A percentile compares a stretch with the other conserved stretches of the same genome.
These are phyloP conservation scores for Bothriochloa decipiens DNA, from an alignment of 176 grass and related monocot genomes.

Conservation along the genomic window DNA sequence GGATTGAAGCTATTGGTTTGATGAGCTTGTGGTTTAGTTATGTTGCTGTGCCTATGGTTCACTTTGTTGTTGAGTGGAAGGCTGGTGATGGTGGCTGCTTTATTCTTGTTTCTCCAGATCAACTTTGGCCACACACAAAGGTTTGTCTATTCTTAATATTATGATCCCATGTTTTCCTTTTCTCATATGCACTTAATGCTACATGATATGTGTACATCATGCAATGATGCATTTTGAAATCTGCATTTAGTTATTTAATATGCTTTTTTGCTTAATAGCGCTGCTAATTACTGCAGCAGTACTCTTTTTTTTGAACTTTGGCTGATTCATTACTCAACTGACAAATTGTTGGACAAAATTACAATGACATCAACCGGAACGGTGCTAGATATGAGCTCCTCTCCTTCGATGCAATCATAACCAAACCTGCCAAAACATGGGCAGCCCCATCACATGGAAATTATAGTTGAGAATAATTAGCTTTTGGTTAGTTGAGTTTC, in stretches of 20 bases:
- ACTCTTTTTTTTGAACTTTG: no score
- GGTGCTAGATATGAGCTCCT: no score
- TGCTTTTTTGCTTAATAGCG: neutral
- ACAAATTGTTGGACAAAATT: no score
- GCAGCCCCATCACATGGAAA: slow-evolving; percentile 5
- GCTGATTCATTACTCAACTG: no score
- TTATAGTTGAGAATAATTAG: neutral
- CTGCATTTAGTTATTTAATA: slow-evolving; percentile 18
- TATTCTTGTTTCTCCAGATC: slow-evolving; percentile 89
- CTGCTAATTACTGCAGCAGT: neutral
- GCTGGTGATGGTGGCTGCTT: slow-evolving; percentile 69
- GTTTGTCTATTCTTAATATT: slow-evolving; percentile 44
- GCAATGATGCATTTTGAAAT: slow-evolving; percentile 43
- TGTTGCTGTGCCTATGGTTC: slow-evolving; percentile 73
- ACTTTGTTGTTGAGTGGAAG: slow-evolving; percentile 96
- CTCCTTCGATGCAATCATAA: no score
- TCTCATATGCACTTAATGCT: slow-evolving; percentile 7
- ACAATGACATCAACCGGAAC: no score
- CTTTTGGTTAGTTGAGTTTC: neutral
- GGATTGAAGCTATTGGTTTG: slow-evolving; percentile 92
- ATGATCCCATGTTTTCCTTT: slow-evolving; percentile 9
- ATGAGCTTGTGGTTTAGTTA: slow-evolving; percentile 94
- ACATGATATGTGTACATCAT: slow-evolving; percentile 38
- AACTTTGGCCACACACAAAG: slow-evolving; percentile 98
- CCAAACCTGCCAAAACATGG: no score